A percentile compares a stretch with the other conserved stretches of the same genome.
phyloP scores from a whole-genome alignment of 2,329 filamentous ascomycete genomes.

The Clarireedia monteithiana region DNA sequence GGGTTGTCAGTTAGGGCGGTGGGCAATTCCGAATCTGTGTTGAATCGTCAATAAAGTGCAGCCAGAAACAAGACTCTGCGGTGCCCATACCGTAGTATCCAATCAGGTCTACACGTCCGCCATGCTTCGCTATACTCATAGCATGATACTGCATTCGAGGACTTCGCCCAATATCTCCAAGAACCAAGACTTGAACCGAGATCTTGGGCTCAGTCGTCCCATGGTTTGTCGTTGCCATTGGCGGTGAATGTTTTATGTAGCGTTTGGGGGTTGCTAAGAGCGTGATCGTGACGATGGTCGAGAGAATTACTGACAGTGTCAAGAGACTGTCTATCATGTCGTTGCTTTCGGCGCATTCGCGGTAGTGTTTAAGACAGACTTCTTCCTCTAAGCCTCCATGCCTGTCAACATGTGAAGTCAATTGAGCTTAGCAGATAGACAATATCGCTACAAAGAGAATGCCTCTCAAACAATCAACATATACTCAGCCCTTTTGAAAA shows the following conservation, averaged over 20 bases:
- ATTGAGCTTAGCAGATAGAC: too few relatives aligned
- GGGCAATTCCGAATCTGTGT: constrained; percentile 67
- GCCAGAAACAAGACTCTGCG: too few relatives aligned
- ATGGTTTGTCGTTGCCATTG: constrained; percentile 18
- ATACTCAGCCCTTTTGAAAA: not conserved
- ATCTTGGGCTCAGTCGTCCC: constrained; percentile 31
- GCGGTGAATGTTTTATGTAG: constrained; percentile 32
- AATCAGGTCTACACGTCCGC: constrained; percentile 73
- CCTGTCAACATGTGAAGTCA: not conserved
- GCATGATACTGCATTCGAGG: constrained; percentile 99
- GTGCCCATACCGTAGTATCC: constrained; percentile 65
- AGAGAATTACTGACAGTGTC: constrained; percentile 24
- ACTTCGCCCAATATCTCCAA: constrained; percentile 91
- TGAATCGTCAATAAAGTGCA: constrained; percentile 7
- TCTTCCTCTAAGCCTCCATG: not conserved
- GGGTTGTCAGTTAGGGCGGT: constrained; percentile 65
- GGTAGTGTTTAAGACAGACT: not conserved
- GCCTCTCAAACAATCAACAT: too few relatives aligned
- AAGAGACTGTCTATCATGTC: constrained; percentile 26
- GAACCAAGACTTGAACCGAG: constrained; percentile 74
- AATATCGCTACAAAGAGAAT: too few relatives aligned
- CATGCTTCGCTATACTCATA: constrained; percentile 78
- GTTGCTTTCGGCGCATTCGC: constrained; percentile 3
- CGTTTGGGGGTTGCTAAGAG: constrained; percentile 31
- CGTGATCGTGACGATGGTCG: constrained; percentile 27